Evolutionary conservation across 805 yeast species (phyloP).

Genomic region (Yarrowia sp.): DNA sequence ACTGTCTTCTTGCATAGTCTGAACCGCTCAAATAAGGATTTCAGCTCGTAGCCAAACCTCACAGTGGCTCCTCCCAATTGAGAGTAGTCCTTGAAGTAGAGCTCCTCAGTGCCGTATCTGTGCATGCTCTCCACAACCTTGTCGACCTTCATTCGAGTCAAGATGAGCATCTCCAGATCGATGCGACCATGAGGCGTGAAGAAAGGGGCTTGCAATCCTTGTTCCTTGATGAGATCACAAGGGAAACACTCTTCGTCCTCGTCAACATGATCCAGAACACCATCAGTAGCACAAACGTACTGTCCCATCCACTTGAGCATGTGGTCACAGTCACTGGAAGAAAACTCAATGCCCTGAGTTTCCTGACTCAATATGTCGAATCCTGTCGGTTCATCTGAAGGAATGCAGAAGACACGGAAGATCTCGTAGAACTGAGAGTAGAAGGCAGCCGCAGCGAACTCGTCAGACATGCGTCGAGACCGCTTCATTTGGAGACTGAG

Average conservation of each 20-base stretch:
- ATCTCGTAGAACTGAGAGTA: slow-evolving; percentile 17
- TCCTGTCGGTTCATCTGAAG: background rate
- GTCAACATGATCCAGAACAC: background rate
- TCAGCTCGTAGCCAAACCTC: slow-evolving; percentile 3
- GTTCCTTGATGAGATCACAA: background rate
- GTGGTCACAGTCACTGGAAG: background rate
- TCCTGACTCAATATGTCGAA: background rate
- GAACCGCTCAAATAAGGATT: slow-evolving; percentile 11
- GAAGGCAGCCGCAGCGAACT: slow-evolving; percentile 1
- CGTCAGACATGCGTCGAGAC: background rate
- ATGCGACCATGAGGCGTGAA: background rate
- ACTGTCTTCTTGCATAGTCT: background rate
- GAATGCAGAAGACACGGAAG: slow-evolving; percentile 4
- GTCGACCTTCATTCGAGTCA: slow-evolving; percentile 1
- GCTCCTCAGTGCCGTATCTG: background rate
- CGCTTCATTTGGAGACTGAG: slow-evolving; percentile 2
- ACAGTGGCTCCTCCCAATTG: background rate
- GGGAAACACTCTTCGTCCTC: background rate
- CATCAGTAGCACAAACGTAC: background rate
- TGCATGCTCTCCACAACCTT: background rate
- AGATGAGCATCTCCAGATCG: background rate
- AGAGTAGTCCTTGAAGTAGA: background rate
- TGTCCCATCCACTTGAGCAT: background rate
- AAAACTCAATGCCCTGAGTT: background rate
- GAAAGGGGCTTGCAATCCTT: slow-evolving; percentile 13